Conservation (phyloP, 1,284 basidiomycete genomes). For the Athelia sp. region DNA sequence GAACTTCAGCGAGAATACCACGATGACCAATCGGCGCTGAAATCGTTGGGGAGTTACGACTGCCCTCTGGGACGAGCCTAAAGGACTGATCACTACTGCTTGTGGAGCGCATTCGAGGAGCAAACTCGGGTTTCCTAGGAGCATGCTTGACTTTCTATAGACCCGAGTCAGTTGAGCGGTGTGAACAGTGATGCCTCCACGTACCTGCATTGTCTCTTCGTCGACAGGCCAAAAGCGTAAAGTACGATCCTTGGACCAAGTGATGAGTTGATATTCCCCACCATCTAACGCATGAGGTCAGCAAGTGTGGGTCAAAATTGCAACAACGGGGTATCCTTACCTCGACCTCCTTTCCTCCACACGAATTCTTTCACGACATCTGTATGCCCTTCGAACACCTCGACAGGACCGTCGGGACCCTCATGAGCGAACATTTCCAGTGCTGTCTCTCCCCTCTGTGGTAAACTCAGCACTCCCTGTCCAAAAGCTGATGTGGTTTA, state of each 20-base stretch:
- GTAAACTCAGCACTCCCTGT: constrained; percentile 81
- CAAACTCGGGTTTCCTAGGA: constrained; percentile 10
- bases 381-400: constrained; percentile 82
- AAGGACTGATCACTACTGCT: constrained; percentile 33
- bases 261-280: constrained; percentile 88
- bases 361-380: constrained; percentile 99
- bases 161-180: neutral
- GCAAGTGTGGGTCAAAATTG: constrained; percentile 17
- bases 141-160: constrained; percentile 40
- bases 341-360: constrained; percentile 71
- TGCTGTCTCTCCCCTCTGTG: constrained; percentile 83
- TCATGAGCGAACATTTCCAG: constrained; percentile 80
- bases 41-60: constrained; percentile 31
- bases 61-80: constrained; percentile 38
- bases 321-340: constrained; percentile 31
- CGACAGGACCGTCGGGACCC: constrained; percentile 48
- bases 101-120: neutral
- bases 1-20: constrained; percentile 63
- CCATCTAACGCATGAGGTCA: constrained; percentile 35
- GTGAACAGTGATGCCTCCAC: constrained; percentile 3
- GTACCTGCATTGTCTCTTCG: constrained; percentile 62
- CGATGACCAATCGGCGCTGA: constrained; percentile 68
- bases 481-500: constrained; percentile 87
- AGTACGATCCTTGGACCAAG: constrained; percentile 95
- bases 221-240: constrained; percentile 90